These are phyloP conservation scores for Verticillium klebahnii DNA, from an alignment of 2,329 filamentous ascomycete species.

Conservation along the genomic window DNA sequence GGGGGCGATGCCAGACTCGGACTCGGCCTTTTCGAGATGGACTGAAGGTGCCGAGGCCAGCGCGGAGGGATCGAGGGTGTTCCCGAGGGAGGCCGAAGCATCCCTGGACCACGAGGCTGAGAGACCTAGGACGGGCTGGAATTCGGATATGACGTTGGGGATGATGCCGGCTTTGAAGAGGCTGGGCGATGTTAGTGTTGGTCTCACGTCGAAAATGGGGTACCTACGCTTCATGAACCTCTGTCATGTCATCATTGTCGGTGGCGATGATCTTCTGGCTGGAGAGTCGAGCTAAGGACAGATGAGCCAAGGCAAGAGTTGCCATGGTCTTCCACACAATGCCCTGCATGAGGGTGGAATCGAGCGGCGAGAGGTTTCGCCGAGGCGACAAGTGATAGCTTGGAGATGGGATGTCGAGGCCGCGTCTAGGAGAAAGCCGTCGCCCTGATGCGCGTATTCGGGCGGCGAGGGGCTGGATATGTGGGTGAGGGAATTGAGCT, in stretches of 20 bases:
- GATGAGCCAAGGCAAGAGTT: neutral
- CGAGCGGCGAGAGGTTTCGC: neutral
- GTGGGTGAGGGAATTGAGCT: no score
- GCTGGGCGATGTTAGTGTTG: conserved; percentile 4
- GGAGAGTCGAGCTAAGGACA: neutral
- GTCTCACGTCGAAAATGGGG: neutral
- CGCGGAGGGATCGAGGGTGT: conserved; percentile 7
- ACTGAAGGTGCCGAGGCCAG: conserved; percentile 9
- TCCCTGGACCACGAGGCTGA: conserved; percentile 8
- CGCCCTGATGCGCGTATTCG: no score
- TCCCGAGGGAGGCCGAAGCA: conserved; percentile 11
- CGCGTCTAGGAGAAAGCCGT: no score
- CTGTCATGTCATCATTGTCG: conserved; percentile 9
- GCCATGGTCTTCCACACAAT: neutral
- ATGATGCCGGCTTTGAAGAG: conserved; percentile 11
- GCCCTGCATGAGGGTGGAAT: neutral
- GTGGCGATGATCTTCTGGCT: conserved; percentile 6
- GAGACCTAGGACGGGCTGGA: conserved; percentile 12
- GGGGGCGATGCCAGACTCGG: neutral
- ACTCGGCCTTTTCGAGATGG: conserved; percentile 3
- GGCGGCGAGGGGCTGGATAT: no score
- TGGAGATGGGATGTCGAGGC: no score
- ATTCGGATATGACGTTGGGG: conserved; percentile 12
- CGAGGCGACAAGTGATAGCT: no score
- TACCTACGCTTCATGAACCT: conserved; percentile 11